phyloP scores from a whole-genome alignment of 2,329 filamentous ascomycete species.

The Pleomassaria siparia region DNA sequence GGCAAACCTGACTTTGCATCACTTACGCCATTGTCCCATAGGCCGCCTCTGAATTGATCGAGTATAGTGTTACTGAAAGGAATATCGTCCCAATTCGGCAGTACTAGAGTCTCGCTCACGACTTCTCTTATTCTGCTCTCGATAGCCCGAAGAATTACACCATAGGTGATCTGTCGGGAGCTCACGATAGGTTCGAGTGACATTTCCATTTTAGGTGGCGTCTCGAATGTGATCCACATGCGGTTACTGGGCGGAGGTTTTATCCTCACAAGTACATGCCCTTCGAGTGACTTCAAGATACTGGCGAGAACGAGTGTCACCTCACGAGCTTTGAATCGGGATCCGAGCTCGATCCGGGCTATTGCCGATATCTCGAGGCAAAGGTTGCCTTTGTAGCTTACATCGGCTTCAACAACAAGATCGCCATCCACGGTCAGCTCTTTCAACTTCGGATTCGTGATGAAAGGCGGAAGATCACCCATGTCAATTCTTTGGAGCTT shows the following conservation, averaged over 20 bases:
- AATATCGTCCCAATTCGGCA: conserved; percentile 94
- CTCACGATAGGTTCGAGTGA: conserved; percentile 95
- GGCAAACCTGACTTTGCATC: neutral
- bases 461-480: conserved; percentile 81
- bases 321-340: conserved; percentile 85
- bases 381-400: conserved; percentile 88
- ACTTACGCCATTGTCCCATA: conserved; percentile 60
- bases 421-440: conserved; percentile 92
- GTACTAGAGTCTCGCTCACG: conserved; percentile 84
- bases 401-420: conserved; percentile 80
- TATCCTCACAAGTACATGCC: conserved; percentile 80
- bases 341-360: conserved; percentile 84
- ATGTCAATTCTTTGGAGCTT: conserved; percentile 81
- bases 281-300: conserved; percentile 80
- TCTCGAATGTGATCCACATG: conserved; percentile 92
- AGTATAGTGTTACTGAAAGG: conserved; percentile 82
- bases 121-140: conserved; percentile 95
- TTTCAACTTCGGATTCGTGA: conserved; percentile 84
- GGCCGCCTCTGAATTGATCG: conserved; percentile 80
- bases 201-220: conserved; percentile 91
- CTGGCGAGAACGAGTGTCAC: conserved; percentile 87
- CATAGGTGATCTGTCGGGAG: conserved; percentile 92
- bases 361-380: conserved; percentile 89
- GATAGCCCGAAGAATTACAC: conserved; percentile 86
- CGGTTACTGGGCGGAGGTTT: conserved; percentile 96